A percentile compares a stretch with the other conserved stretches of the same genome.
These are phyloP conservation scores for Talaromyces albobiverticillius DNA, from an alignment of 2,329 filamentous ascomycete species.

Conservation along the genomic window DNA sequence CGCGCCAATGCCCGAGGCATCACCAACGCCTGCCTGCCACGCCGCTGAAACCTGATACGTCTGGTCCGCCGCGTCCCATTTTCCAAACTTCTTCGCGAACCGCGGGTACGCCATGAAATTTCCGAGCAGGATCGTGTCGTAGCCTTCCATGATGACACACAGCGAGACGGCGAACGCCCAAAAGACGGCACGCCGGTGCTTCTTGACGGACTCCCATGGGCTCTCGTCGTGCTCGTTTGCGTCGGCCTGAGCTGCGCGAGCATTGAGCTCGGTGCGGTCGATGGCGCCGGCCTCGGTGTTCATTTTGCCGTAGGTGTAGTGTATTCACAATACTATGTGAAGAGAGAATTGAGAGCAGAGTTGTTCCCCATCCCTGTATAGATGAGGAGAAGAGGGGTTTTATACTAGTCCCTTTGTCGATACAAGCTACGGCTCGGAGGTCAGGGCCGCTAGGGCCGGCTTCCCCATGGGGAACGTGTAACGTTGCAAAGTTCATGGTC, in stretches of 20 bases:
- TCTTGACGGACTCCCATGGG: slow-evolving; percentile 69
- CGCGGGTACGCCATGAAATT: slow-evolving; percentile 63
- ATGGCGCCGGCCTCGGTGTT: no score
- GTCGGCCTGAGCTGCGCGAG: slow-evolving; percentile 24
- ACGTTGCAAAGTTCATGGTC: no score
- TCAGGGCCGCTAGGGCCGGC: no score
- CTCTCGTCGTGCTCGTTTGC: slow-evolving; percentile 62
- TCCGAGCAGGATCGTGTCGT: slow-evolving; percentile 75
- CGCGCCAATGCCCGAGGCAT: slow-evolving; percentile 1
- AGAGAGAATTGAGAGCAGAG: no score
- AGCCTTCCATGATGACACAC: slow-evolving; percentile 87
- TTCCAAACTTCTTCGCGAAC: slow-evolving; percentile 41
- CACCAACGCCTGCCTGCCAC: slow-evolving; percentile 2
- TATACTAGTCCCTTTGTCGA: no score
- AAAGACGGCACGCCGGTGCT: slow-evolving; percentile 80
- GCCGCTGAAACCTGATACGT: slow-evolving; percentile 30
- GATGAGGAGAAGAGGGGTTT: no score
- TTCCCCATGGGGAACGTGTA: no score
- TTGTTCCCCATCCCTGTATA: no score
- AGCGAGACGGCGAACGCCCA: slow-evolving; percentile 84
- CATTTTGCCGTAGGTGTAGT: no score
- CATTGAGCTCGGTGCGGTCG: no score
- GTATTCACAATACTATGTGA: no score
- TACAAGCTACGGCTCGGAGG: no score
- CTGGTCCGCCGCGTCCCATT: slow-evolving; percentile 22